Conservation (phyloP, 352 stramenopile species). For the Ophiocytium majus region DNA sequence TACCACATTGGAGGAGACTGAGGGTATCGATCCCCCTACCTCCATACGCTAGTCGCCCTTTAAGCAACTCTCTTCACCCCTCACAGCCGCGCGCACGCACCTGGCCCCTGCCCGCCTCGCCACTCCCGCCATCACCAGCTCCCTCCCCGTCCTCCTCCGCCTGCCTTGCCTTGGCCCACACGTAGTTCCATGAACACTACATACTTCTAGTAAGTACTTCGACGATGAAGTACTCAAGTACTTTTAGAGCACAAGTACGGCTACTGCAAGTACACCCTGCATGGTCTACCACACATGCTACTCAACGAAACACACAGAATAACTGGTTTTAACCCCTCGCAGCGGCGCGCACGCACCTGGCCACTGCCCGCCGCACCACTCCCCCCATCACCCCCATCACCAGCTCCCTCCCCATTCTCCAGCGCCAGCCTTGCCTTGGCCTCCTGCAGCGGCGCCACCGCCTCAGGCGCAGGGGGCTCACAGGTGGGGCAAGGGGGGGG, state of each 20-base stretch:
- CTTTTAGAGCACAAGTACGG: too few relatives aligned
- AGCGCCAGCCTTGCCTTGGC: slow-evolving; percentile 20
- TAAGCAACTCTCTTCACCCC: too few relatives aligned
- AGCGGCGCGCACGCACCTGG: not conserved
- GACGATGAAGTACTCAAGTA: too few relatives aligned
- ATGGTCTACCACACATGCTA: too few relatives aligned
- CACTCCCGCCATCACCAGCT: slow-evolving; percentile 22
- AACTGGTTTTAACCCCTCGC: too few relatives aligned
- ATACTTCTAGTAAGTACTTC: too few relatives aligned
- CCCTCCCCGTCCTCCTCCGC: slow-evolving; percentile 24
- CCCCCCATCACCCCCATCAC: slow-evolving; percentile 11
- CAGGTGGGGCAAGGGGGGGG: slow-evolving; percentile 30
- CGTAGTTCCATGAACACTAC: too few relatives aligned
- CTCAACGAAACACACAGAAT: too few relatives aligned
- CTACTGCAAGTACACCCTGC: too few relatives aligned
- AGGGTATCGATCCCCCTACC: too few relatives aligned
- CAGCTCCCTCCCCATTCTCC: slow-evolving; percentile 33
- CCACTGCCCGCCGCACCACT: slow-evolving; percentile 2
- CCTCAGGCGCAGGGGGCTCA: slow-evolving; percentile 28
- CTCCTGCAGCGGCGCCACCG: slow-evolving; percentile 31
- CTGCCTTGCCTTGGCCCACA: slow-evolving; percentile 21
- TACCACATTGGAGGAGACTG: too few relatives aligned
- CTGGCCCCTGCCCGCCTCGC: not conserved
- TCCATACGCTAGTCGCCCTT: too few relatives aligned
- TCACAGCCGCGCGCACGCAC: not conserved